Conservation (phyloP, 31 red algal genomes). For the Odonthalia washingtoniensis region DNA sequence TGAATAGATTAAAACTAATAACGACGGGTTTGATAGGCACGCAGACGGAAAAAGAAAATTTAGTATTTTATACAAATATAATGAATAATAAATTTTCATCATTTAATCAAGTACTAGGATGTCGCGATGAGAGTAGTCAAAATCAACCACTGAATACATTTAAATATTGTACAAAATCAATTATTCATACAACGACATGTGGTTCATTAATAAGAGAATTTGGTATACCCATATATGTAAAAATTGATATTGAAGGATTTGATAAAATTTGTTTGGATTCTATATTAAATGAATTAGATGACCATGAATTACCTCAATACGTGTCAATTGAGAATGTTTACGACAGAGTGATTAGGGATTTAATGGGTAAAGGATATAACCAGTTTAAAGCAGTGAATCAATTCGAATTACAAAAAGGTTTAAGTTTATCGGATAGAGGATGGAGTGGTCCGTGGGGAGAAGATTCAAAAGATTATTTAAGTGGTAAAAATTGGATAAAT, state of each 20-base stretch:
- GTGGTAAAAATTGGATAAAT: constrained; percentile 47
- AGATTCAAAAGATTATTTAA: constrained; percentile 48
- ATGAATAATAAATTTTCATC: constrained; percentile 59
- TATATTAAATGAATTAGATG: constrained; percentile 32
- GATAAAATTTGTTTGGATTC: constrained; percentile 62
- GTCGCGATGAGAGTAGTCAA: constrained; percentile 35
- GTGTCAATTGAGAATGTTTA: constrained; percentile 67
- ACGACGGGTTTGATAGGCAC: constrained; percentile 38
- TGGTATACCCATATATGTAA: constrained; percentile 63
- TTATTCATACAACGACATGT: constrained; percentile 56
- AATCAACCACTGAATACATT: constrained; percentile 21
- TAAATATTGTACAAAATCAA: constrained; percentile 33
- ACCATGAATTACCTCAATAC: constrained; percentile 49
- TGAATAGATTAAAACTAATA: constrained; percentile 37
- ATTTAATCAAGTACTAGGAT: constrained; percentile 57
- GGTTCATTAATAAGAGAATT: constrained; percentile 51
- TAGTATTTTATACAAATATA: constrained; percentile 56
- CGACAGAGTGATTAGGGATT: constrained; percentile 23
- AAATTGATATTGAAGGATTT: constrained; percentile 82
- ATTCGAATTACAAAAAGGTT: constrained; percentile 14
- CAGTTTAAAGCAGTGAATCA: constrained; percentile 73
- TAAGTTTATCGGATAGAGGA: constrained; percentile 41
- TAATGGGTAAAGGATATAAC: constrained; percentile 45
- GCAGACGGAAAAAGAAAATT: too few species aligned
- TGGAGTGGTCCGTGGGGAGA: constrained; percentile 73